These are phyloP conservation scores for Fagopyrum esculentum DNA, from an alignment of 148 eudicot species.

Conservation along the genomic window DNA sequence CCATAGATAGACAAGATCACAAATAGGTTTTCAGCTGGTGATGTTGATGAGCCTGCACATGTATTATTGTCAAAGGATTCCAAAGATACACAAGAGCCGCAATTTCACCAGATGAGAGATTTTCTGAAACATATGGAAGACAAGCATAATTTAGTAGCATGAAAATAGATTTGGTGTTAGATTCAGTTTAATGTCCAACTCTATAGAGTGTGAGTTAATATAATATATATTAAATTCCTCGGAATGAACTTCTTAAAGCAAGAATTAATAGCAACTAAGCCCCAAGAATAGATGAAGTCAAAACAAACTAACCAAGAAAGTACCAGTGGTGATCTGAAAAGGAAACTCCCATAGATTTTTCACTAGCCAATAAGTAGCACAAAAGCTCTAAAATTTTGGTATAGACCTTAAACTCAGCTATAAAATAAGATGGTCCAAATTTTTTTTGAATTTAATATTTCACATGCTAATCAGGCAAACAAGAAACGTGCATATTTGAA, in stretches of 20 bases:
- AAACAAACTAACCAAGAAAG: background rate
- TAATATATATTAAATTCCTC: background rate
- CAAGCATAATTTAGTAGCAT: background rate
- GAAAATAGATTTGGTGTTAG: background rate
- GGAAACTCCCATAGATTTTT: background rate
- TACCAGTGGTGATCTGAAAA: background rate
- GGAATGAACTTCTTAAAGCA: background rate
- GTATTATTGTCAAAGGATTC: constrained; percentile 89
- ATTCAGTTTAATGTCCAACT: background rate
- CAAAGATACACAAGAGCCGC: constrained; percentile 88
- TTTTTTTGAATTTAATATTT: background rate
- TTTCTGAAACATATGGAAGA: constrained; percentile 31
- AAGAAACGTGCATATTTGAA: background rate
- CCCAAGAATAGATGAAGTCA: background rate
- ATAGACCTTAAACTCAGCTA: background rate
- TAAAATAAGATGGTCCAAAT: background rate
- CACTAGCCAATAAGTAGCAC: background rate
- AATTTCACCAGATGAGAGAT: constrained; percentile 65
- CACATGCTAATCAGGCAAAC: background rate
- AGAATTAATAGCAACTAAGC: constrained; percentile 3
- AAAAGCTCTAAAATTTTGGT: background rate
- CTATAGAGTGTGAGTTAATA: background rate
- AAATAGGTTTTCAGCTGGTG: constrained; percentile 77
- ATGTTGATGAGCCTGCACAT: constrained; percentile 75
- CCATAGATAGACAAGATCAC: constrained; percentile 75